Base-by-base conservation (phyloP, 2,329 filamentous ascomycete species). In the Aschersonia sp. region DNA sequence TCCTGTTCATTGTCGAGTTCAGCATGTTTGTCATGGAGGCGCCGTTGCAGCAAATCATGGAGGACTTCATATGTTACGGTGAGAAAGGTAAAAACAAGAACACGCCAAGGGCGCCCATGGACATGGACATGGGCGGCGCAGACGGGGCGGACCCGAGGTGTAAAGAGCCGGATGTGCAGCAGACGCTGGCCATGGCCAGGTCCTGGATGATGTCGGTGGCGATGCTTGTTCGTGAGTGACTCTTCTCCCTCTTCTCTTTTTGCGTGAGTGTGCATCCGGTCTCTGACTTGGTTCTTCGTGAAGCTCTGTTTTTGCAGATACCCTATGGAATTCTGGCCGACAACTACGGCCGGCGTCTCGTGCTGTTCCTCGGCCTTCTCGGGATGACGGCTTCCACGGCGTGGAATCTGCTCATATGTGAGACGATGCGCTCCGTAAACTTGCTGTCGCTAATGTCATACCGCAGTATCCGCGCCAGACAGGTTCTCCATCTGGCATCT, bases 41-140 rank as follows among this genome's bases (percentile, higher is more conserved):
- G 4, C 71, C 75, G 0, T 56, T 61, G 43, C 71, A 68, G 45
- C 68, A 71, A 47, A 66, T 78, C 45, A 66, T 73, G 52, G 76
- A 80, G 55, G 64, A 67, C 46, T 67, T 77, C 43, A 67, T 76
- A 43, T 79, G 76, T 57, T 68, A 69, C 30, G 55, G 64, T 22
- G 22, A 22, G 22, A 22, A 22, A 22, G 22, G 2, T 22, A 22
- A 22, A 22, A 3, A 22, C 22, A 22, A 22, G 22, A 22, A 22
- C 3, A 22, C 22, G 3, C 22, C 22, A 22, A 22, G 22, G 22
- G 22, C 22, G 22, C 22, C 22, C 22, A 22, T 22, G 22, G 22
- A 22, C 22, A 22, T 22, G 22, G 22, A 22, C 22, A 22, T 22
- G 22, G 22, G 22, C 3, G 22, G 22, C 22, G 22, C 22, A 22